Conservation (phyloP, 2,329 filamentous ascomycete species). For the Sphaceloma murrayae region DNA sequence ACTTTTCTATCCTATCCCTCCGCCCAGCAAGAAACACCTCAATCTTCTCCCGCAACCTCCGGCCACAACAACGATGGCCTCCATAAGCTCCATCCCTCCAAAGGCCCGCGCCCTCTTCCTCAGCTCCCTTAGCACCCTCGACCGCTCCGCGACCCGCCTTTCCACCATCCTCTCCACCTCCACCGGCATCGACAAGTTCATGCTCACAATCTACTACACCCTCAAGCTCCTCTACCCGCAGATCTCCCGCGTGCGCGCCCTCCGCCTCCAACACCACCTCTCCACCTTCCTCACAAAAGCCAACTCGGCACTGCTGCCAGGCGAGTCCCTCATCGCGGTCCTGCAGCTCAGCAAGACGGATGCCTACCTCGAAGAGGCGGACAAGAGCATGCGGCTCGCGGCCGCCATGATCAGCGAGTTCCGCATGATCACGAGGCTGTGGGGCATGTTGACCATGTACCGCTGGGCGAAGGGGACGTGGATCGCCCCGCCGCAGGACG, state of each 20-base stretch:
- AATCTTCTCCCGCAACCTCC: neutral
- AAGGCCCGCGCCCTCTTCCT: neutral
- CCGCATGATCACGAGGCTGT: slow-evolving; percentile 64
- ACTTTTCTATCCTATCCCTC: neutral
- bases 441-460: slow-evolving; percentile 66
- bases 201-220: slow-evolving; percentile 38
- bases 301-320: slow-evolving; percentile 32
- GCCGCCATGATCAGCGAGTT: slow-evolving; percentile 59
- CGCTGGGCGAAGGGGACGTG: slow-evolving; percentile 48
- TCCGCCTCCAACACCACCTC: slow-evolving; percentile 29
- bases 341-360: slow-evolving; percentile 31
- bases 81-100: slow-evolving; percentile 5
- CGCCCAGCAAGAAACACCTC: slow-evolving; percentile 2
- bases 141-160: slow-evolving; percentile 24
- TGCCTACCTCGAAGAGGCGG: slow-evolving; percentile 26
- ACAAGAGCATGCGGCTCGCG: slow-evolving; percentile 38
- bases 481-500: slow-evolving; percentile 33
- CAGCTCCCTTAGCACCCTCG: slow-evolving; percentile 7
- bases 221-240: slow-evolving; percentile 34
- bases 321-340: slow-evolving; percentile 33
- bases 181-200: slow-evolving; percentile 32
- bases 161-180: slow-evolving; percentile 33
- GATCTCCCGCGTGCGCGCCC: slow-evolving; percentile 31
- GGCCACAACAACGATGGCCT: slow-evolving; percentile 12
- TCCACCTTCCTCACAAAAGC: slow-evolving; percentile 31